Base-by-base conservation (phyloP, 2,329 filamentous ascomycete species). In the Epichloe hybrida region DNA sequence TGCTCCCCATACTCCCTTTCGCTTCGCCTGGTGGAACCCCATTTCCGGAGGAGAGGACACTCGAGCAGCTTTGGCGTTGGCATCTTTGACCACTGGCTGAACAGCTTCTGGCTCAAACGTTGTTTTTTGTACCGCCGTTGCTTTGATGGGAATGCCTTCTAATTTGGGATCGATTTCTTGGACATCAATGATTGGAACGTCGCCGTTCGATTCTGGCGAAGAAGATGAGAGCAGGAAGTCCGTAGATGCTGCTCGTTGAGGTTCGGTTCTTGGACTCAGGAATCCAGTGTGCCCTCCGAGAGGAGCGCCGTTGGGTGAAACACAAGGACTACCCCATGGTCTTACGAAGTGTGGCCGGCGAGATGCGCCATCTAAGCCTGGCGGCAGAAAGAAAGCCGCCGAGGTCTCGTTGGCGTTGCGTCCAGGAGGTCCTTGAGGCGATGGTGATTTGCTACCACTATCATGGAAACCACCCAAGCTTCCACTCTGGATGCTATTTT, bases 131-230 rank as follows among this genome's bases (percentile, higher is more conserved):
- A 81, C 66, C 1, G 76, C 76, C 13, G 71, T 72, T 5, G 72
- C 69, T 60, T 74, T 79, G 56, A 82, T 69, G 1, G 73, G 71
- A 48, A 82, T 76, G 6, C 79, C 77, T 59, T 82, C 79, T n/a
- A 81, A 65, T 34, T 74, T 72, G 3, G 77, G 76, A 55, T 80
- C 72, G 27, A 81, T 75, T 53, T 75, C 72, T 42, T 75, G 71
- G 9, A 82, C 73, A 52, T 81, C 79, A 48, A 82, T 77, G 31
- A 74, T 69, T 4, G 73, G 70, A 1, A 72, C 62, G 15, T 64
- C 67, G 4, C 61, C 62, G 27, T 62, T 53, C 7, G 43, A 50
- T 1, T 62, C 62, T 43, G 66, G 64, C 20, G 64, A 60, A 3
- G 61, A 61, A 7, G 61, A 60, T 3, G 48, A 20, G 5, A 58